phyloP scores from a whole-genome alignment of 495 filamentous ascomycete species.

The Aspergillus biplanus region DNA sequence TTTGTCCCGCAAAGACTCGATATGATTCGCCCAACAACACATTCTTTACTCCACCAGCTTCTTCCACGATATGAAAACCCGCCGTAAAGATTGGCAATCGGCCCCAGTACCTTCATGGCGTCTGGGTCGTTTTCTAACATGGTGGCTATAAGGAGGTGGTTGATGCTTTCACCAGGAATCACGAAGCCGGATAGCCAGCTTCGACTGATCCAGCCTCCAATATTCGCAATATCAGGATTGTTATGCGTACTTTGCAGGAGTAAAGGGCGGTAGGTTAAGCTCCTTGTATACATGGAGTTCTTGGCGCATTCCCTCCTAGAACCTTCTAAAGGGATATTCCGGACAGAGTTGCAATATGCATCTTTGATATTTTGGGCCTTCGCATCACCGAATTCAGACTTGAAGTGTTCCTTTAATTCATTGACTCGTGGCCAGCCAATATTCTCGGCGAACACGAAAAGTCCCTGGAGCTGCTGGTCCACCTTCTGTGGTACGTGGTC shows the following conservation, averaged over 20 bases:
- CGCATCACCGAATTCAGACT: constrained; percentile 22
- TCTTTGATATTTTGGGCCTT: constrained; percentile 17
- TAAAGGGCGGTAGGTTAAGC: constrained; percentile 33
- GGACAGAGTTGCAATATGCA: constrained; percentile 14
- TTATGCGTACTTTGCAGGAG: constrained; percentile 27
- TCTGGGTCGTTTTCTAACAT: constrained; percentile 74
- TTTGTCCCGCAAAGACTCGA: constrained; percentile 64
- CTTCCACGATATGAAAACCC: constrained; percentile 71
- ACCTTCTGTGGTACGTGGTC: constrained; percentile 43
- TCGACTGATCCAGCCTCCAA: constrained; percentile 77
- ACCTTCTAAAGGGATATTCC: background rate
- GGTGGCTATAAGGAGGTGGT: constrained; percentile 78
- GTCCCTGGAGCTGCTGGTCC: constrained; percentile 51
- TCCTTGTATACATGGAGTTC: constrained; percentile 38
- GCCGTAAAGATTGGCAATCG: constrained; percentile 73
- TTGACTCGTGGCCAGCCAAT: constrained; percentile 54
- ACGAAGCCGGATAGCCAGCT: constrained; percentile 80
- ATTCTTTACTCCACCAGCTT: constrained; percentile 84
- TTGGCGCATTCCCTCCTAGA: constrained; percentile 11
- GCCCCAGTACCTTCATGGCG: constrained; percentile 66
- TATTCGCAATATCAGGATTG: constrained; percentile 20
- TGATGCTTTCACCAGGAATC: constrained; percentile 72
- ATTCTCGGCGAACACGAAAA: constrained; percentile 53
- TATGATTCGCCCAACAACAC: constrained; percentile 75
- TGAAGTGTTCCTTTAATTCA: constrained; percentile 32